Evolutionary conservation across 148 eudicot species (phyloP), one percentile per base, ranked within the genome.

Genomic region (Silene conica): DNA sequence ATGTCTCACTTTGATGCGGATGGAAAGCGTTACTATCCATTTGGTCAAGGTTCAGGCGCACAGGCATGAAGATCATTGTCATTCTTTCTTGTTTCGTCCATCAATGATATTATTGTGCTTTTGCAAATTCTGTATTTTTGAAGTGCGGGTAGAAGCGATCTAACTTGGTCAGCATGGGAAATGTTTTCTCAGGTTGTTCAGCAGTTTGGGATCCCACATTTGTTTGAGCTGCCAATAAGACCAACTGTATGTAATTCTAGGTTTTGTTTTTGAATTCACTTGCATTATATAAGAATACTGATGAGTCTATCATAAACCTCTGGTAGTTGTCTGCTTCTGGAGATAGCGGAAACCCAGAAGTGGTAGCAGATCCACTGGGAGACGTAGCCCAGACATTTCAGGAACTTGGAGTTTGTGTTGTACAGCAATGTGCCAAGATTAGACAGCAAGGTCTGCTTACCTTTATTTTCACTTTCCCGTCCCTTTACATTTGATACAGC

Each of bases 1-100:
- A 95, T 95, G 99, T 92, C 92, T 83, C 97, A 92, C 82, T 95
- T 95, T 80, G 99, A 95, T 81, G 99, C 97, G 15, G 99, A 95
- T 83, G 99, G 99, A 75, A 92, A 92, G 85, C 94, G 99, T 46
- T 90, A 87, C 73, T 92, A 95, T 79, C 99, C 99, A 20, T 95
- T 95, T 81, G 99, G 99, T 64, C 88, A 90, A 86, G 99, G 99
- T 77, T 95, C 99, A 54, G 99, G 99, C 46, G 85, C 97, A 79
- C 96, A 95, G 97, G 99, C 86, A 86, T 83, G 89, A 76, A 71
- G 59, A 83, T 76, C 56, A 72, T 73, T 57, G 62, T 75, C 34
- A 57, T 52, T 71, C 71, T 77, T 71, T 62, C 54, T 79, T 76
- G 67, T 54, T 83, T 79, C 71, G 75, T 77, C 70, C 67, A 38